Evolutionary conservation across 2,329 filamentous ascomycete species (phyloP), one percentile per base, ranked within the genome.

Genomic region (Neofusicoccum laricinum): DNA sequence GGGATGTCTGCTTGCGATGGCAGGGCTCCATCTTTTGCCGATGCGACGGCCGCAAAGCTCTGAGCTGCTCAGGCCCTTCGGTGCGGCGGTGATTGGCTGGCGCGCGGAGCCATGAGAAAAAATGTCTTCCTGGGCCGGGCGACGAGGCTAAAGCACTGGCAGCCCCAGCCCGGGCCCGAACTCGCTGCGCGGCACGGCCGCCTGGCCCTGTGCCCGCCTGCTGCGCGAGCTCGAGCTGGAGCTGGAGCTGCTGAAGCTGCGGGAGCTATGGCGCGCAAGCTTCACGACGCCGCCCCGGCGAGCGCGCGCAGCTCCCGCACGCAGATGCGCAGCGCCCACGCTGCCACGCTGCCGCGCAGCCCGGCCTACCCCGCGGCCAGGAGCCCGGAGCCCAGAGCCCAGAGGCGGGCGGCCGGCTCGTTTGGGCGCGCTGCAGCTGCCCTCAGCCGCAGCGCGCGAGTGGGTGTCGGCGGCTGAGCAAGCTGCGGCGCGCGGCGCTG

Each of bases 21-120:
- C 36, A 62, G 58, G 49, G 48, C 17, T 45, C 50, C 61, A 46
- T 63, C 58, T 50, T 61, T 55, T 55, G 57, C 57, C 57, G 43
- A 46, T 49, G 57, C 43, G 40, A 45, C 41, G 57, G 40, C 55
- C 21, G 61, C 61, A 63, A 51, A 57, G 50, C 61, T 57, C 61
- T 53, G 49, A 55, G 25, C 25, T 49, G 48, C 49, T 57, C 36
- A 58, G 53, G 53, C 40, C 53, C 17, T 55, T 58, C 40, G 43
- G 38, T 57, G 61, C 50, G 25, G 32, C 50, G 50, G 50, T 64
- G 51, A 64, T 64, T 64, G 62, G 62, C 43, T 45, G 40, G 61
- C 59, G 34, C 38, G 30, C 34, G n/a, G 40, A 36, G 46, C 17
- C 8, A 40, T 53, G 61, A 57, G 57, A 55, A 62, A 64, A 57